A percentile compares a stretch with the other conserved stretches of the same genome.
phyloP scores from a whole-genome alignment of 2,329 filamentous ascomycete species.

The Bipolaris bicolor region DNA sequence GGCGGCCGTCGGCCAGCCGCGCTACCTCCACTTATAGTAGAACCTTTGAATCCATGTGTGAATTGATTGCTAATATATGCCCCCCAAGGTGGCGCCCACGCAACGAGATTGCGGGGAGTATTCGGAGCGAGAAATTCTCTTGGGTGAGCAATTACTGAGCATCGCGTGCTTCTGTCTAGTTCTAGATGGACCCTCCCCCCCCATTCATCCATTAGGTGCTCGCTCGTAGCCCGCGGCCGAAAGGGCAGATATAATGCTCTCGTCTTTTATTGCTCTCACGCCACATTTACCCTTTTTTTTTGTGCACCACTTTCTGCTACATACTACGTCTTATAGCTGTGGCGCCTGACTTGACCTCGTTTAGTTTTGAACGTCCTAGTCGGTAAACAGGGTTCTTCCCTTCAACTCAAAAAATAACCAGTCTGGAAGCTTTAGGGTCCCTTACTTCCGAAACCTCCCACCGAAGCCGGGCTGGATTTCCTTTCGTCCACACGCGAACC shows the following conservation, averaged over 20 bases:
- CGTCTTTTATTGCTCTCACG: slow-evolving; percentile 2
- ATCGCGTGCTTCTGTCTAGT: slow-evolving; percentile 13
- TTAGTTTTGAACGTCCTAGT: slow-evolving; percentile 3
- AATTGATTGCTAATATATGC: slow-evolving; percentile 27
- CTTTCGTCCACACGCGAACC: slow-evolving; percentile 22
- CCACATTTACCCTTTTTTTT: background rate
- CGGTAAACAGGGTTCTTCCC: background rate
- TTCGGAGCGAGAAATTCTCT: slow-evolving; percentile 13
- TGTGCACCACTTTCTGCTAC: slow-evolving; percentile 1
- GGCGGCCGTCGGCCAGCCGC: slow-evolving; percentile 20
- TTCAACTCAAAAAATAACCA: slow-evolving; percentile 13
- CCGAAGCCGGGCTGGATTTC: slow-evolving; percentile 20
- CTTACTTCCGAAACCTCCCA: slow-evolving; percentile 16
- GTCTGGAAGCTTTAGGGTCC: slow-evolving; percentile 13
- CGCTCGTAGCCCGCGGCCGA: slow-evolving; percentile 16
- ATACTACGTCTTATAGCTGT: slow-evolving; percentile 2
- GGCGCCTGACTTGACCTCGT: background rate
- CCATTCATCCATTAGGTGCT: background rate
- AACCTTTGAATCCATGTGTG: slow-evolving; percentile 22
- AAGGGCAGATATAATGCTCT: slow-evolving; percentile 3
- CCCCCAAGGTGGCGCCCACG: slow-evolving; percentile 12
- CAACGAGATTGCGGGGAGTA: slow-evolving; percentile 13
- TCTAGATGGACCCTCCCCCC: slow-evolving; percentile 2
- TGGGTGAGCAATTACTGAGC: slow-evolving; percentile 11
- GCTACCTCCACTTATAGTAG: slow-evolving; percentile 14